Evolutionary conservation across 1,284 basidiomycete genomes (phyloP), one percentile per base, ranked within the genome.

Genomic region (Coniophora puteana): DNA sequence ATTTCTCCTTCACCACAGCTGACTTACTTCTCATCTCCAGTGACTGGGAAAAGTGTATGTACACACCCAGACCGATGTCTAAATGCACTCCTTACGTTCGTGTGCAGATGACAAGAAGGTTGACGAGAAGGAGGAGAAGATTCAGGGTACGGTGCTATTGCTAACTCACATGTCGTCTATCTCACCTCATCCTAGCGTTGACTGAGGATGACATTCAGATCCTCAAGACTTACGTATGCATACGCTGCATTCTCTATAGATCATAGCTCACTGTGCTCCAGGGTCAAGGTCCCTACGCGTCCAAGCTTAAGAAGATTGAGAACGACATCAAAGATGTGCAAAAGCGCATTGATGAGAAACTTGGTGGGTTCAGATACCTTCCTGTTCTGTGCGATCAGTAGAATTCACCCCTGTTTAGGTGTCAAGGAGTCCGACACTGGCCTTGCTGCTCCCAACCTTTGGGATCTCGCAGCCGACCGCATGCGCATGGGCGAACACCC

Each of bases 161-260:
- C 36, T 35, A 26, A 4, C 20, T 4, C 30, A 17, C 16, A 17
- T 35, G 17, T 23, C 10, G 23, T 31, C 16, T 43, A 44, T 26
- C 47, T 54, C 21, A 62, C 17, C 22, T 11, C 4, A 20, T 46
- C 41, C 38, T 58, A 87, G 95, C 89, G 38, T 83, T 99, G 49
- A 96, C 98, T 61, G 96, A 98, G 58, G 94, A 91, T 48, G 96
- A 99, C 62, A 99, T 99, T 44, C 95, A 99, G 66, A 95, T 99
- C 48, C 80, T 99, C 52, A 97, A 98, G 73, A 99, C 96, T 47
- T 99, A 99, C 64, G 93, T 84, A 62, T 41, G 72, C 43, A 13
- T 25, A 40, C 39, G 22, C 11, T 16, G 24, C 41, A 27, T 29
- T 21, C 11, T 26, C 13, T 22, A 21, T 22, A 17, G 18, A 16